Evolutionary conservation across 768 basidiomycete genomes (phyloP).

Genomic region (Neoboletus magnificus): DNA sequence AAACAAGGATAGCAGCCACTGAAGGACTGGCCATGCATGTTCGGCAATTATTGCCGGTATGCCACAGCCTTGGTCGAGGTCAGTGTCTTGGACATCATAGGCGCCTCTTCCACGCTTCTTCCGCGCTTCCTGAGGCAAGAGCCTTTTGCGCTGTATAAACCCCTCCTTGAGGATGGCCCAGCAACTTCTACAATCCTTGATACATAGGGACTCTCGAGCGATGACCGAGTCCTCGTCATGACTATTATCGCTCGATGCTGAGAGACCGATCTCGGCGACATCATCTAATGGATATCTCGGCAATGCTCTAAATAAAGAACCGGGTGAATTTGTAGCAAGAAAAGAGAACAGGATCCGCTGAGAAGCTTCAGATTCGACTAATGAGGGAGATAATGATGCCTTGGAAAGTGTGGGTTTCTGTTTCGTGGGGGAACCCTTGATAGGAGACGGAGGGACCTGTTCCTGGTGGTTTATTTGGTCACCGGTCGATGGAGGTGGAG

Average conservation of each 20-base stretch:
- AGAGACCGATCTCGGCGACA: conserved; percentile 1
- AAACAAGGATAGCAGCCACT: conserved; percentile 64
- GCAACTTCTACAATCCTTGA: conserved; percentile 51
- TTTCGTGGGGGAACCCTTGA: conserved; percentile 50
- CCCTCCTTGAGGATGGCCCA: conserved; percentile 61
- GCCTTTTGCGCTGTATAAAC: conserved; percentile 41
- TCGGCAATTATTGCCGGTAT: conserved; percentile 44
- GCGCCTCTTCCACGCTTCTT: conserved; percentile 33
- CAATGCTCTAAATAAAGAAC: conserved; percentile 50
- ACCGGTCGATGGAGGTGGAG: conserved; percentile 32
- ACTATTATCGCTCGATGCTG: conserved; percentile 25
- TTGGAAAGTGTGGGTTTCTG: conserved; percentile 38
- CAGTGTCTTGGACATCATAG: conserved; percentile 26
- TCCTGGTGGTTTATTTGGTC: conserved; percentile 20
- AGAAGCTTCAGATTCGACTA: conserved; percentile 47
- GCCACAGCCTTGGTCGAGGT: conserved; percentile 18
- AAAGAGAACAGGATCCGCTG: conserved; percentile 54
- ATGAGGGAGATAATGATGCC: conserved; percentile 42
- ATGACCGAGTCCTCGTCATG: conserved; percentile 54
- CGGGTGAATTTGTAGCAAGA: conserved; percentile 53
- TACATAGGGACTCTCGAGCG: conserved; percentile 50
- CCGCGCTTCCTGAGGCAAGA: conserved; percentile 14
- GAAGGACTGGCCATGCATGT: conserved; percentile 68
- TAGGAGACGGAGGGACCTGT: conserved; percentile 29
- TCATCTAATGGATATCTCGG: conserved; percentile 42